A percentile compares a stretch with the other conserved stretches of the same genome.
Conservation (phyloP, 1,284 basidiomycete genomes). For the Ceratorhiza oryzae-sativae region DNA sequence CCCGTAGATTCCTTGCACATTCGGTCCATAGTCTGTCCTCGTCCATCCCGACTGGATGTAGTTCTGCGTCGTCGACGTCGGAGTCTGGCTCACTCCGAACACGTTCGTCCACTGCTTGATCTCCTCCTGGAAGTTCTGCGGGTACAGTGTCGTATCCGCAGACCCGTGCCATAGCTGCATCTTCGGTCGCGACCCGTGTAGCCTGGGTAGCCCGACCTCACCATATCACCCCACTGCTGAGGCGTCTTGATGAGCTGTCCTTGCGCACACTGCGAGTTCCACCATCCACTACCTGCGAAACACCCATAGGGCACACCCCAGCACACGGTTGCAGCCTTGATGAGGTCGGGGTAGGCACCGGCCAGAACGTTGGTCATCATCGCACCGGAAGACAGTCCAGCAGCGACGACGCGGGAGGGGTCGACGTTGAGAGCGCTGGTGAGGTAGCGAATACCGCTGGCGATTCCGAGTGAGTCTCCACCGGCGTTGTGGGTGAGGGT, state of each 20-base stretch:
- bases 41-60: slow-evolving; percentile 55
- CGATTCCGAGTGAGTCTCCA: slow-evolving; percentile 63
- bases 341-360: slow-evolving; percentile 64
- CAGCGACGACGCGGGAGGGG: slow-evolving; percentile 56
- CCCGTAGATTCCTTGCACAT: slow-evolving; percentile 57
- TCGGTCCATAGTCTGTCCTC: slow-evolving; percentile 57
- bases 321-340: slow-evolving; percentile 58
- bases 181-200: slow-evolving; percentile 61
- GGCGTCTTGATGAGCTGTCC: slow-evolving; percentile 58
- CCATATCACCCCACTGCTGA: slow-evolving; percentile 60
- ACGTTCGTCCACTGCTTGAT: slow-evolving; percentile 61
- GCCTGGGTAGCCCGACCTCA: slow-evolving; percentile 57
- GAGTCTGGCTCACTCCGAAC: slow-evolving; percentile 55
- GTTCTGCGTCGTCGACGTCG: slow-evolving; percentile 53
- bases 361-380: slow-evolving; percentile 68
- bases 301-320: slow-evolving; percentile 62
- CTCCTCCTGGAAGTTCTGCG: slow-evolving; percentile 61
- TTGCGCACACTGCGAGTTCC: slow-evolving; percentile 59
- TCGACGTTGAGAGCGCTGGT: slow-evolving; percentile 60
- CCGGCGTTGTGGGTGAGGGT: slow-evolving; percentile 63
- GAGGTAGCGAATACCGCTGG: slow-evolving; percentile 58
- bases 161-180: slow-evolving; percentile 66
- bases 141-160: slow-evolving; percentile 59
- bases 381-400: slow-evolving; percentile 62
- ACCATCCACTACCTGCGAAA: slow-evolving; percentile 58